Conservation (phyloP, 176 grass and related monocot species). For the Sorghum bicolor region Sorghum_bicolor_NCBIv3 NC_012876.2:63380001-63380500, state of each 20-base stretch:
- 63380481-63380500: constrained; percentile 85
- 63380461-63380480: constrained; percentile 75
- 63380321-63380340: constrained; percentile 42
- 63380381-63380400: constrained; percentile 53
- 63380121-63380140: neutral
- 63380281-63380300: constrained; percentile 65
- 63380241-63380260: neutral
- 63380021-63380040: constrained; percentile 87
- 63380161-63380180: constrained; percentile 61
- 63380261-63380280: constrained; percentile 40
- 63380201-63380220: constrained; percentile 7
- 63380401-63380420: constrained; percentile 65
- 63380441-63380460: constrained; percentile 63
- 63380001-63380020: constrained; percentile 97
- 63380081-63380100: constrained; percentile 22
- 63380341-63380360: constrained; percentile 63
- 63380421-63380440: constrained; percentile 59
- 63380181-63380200: constrained; percentile 25
- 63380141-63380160: constrained; percentile 32
- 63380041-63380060: constrained; percentile 60
- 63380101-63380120: constrained; percentile 14
- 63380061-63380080: neutral
- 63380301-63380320: constrained; percentile 58
- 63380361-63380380: constrained; percentile 51
- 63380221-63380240: constrained; percentile 30